phyloP scores from a whole-genome alignment of 768 basidiomycete species.

The Lactarius hatsudake region DNA sequence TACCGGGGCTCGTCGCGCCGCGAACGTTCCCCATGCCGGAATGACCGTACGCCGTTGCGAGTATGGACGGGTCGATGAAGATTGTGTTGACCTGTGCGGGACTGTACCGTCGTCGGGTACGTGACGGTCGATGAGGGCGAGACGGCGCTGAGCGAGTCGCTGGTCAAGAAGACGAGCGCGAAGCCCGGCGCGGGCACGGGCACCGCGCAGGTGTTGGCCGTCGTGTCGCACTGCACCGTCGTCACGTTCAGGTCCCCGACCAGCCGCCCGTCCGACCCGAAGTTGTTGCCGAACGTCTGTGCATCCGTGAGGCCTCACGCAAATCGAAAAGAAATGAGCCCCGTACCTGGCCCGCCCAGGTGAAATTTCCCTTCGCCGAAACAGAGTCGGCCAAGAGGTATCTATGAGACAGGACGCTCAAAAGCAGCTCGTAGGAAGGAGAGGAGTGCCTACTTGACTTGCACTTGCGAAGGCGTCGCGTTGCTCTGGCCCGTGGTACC shows the following conservation, averaged over 20 bases:
- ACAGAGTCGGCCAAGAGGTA: conserved; percentile 59
- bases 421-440: neutral
- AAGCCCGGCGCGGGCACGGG: conserved; percentile 68
- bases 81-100: conserved; percentile 51
- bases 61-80: conserved; percentile 49
- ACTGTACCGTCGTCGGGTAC: conserved; percentile 49
- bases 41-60: conserved; percentile 65
- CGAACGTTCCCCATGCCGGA: conserved; percentile 33
- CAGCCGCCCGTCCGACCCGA: conserved; percentile 68
- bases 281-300: conserved; percentile 59
- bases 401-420: conserved; percentile 32
- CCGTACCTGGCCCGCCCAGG: conserved; percentile 74
- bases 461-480: conserved; percentile 45
- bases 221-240: conserved; percentile 57
- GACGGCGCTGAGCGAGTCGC: conserved; percentile 38
- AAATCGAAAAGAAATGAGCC: neutral
- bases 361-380: conserved; percentile 59
- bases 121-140: conserved; percentile 43
- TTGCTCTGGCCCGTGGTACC: conserved; percentile 40
- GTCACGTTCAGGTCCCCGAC: conserved; percentile 53
- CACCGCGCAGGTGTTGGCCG: conserved; percentile 53
- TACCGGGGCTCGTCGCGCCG: conserved; percentile 37
- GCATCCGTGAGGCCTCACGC: neutral
- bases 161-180: conserved; percentile 69
- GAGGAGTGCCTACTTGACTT: conserved; percentile 47